Conservation (phyloP, 805 yeast genomes). For the Barnettozyma vustinii region DNA sequence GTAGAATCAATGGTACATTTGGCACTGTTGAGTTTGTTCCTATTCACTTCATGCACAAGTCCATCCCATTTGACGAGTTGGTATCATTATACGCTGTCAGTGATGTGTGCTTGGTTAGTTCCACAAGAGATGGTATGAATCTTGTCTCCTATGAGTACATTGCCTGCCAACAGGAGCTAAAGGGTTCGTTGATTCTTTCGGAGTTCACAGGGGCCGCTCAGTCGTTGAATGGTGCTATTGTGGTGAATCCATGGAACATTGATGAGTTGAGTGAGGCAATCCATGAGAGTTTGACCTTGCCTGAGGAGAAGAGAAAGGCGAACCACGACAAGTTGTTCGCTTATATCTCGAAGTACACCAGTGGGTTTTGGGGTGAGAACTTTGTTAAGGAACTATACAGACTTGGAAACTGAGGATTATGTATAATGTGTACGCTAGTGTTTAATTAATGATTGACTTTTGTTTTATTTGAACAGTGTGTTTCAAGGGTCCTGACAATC, state of each 20-base stretch:
- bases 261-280: conserved; percentile 88
- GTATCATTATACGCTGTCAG: conserved; percentile 79
- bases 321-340: conserved; percentile 81
- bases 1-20: conserved; percentile 91
- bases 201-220: conserved; percentile 99
- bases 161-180: conserved; percentile 83
- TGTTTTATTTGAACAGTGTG: neutral
- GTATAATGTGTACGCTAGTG: neutral
- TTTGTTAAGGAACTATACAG: conserved; percentile 81
- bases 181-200: conserved; percentile 82
- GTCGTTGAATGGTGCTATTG: conserved; percentile 85
- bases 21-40: conserved; percentile 98
- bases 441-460: neutral
- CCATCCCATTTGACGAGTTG: conserved; percentile 86
- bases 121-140: conserved; percentile 98
- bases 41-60: conserved; percentile 91
- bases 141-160: conserved; percentile 93
- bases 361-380: conserved; percentile 95
- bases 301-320: conserved; percentile 69
- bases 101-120: conserved; percentile 88
- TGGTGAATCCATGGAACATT: conserved; percentile 98
- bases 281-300: conserved; percentile 78
- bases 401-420: conserved; percentile 18
- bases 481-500: neutral
- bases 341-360: conserved; percentile 89